Evolutionary conservation across 179 eudicot genomes (phyloP).

Genomic region (Pouteria campechiana): DNA sequence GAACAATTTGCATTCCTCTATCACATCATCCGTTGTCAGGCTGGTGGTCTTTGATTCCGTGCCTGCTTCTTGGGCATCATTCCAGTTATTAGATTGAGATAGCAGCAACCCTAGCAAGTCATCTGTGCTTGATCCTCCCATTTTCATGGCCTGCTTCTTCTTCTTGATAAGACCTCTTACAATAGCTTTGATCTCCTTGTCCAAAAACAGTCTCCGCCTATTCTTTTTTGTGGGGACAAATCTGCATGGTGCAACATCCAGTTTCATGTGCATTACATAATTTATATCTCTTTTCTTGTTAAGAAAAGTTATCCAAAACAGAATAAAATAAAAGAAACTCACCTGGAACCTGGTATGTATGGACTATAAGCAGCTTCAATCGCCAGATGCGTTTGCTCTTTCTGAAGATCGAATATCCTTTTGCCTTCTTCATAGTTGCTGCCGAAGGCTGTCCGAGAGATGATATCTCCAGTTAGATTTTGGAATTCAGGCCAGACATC

Average conservation of each 20-base stretch:
- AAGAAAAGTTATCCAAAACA: too few relatives aligned
- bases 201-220: slow-evolving; percentile 23
- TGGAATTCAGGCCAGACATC: slow-evolving; percentile 50
- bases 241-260: slow-evolving; percentile 3
- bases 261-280: too few relatives aligned
- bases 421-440: slow-evolving; percentile 34
- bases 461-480: slow-evolving; percentile 31
- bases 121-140: slow-evolving; percentile 14
- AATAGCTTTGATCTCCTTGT: slow-evolving; percentile 34
- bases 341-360: slow-evolving; percentile 40
- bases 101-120: slow-evolving; percentile 37
- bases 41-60: slow-evolving; percentile 1
- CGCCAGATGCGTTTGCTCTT: slow-evolving; percentile 30
- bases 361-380: slow-evolving; percentile 33
- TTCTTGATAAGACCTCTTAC: slow-evolving; percentile 22
- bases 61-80: background rate
- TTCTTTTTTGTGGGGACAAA: slow-evolving; percentile 40
- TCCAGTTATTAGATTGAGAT: slow-evolving; percentile 21
- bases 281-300: too few relatives aligned
- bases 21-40: slow-evolving; percentile 34
- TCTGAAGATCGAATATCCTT: slow-evolving; percentile 29
- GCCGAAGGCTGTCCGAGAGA: slow-evolving; percentile 38
- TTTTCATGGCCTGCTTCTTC: slow-evolving; percentile 16
- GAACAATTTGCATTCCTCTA: slow-evolving; percentile 41
- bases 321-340: too few relatives aligned